A percentile compares a stretch with the other conserved stretches of the same genome.
Conservation (phyloP, 169 alveolate species). For the Plasmodium ovale region DNA sequence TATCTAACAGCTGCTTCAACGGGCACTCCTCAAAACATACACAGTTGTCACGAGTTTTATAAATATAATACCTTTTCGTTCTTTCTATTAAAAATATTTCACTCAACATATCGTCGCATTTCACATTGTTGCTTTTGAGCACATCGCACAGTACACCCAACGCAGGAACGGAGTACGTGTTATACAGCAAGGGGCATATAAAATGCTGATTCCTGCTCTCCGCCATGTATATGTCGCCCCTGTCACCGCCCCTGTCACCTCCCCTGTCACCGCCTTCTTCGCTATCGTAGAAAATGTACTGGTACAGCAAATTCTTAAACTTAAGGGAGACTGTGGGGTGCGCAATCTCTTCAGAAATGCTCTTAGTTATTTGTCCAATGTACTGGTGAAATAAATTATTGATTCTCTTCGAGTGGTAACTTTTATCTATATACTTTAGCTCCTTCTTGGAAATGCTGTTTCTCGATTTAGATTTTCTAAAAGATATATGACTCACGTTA, state of each 20-base stretch:
- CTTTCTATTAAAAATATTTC: slow-evolving; percentile 58
- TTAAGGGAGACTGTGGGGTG: slow-evolving; percentile 36
- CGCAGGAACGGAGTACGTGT: slow-evolving; percentile 64
- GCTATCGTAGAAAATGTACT: slow-evolving; percentile 48
- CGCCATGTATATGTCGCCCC: slow-evolving; percentile 1
- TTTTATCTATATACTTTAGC: slow-evolving; percentile 24
- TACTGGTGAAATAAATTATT: slow-evolving; percentile 16
- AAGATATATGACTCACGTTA: slow-evolving; percentile 42
- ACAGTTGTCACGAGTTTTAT: slow-evolving; percentile 4
- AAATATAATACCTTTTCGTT: slow-evolving; percentile 49
- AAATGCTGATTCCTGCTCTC: slow-evolving; percentile 61
- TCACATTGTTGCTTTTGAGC: slow-evolving; percentile 45
- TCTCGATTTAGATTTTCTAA: slow-evolving; percentile 65
- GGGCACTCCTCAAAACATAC: slow-evolving; percentile 20
- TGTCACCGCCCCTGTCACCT: not conserved
- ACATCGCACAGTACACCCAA: slow-evolving; percentile 30
- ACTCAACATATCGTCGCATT: slow-evolving; percentile 23
- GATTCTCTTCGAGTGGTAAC: not conserved
- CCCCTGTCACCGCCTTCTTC: not conserved
- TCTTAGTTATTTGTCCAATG: slow-evolving; percentile 18
- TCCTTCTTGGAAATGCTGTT: slow-evolving; percentile 27
- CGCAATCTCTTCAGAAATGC: slow-evolving; percentile 32
- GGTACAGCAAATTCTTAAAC: slow-evolving; percentile 46
- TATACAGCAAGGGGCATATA: slow-evolving; percentile 52
- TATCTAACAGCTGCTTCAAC: slow-evolving; percentile 56